Percentiles rank a stretch among this genome's conserved stretches.
Evolutionary conservation across 768 basidiomycete species (phyloP).

Genomic region (Tricholoma sp.): DNA sequence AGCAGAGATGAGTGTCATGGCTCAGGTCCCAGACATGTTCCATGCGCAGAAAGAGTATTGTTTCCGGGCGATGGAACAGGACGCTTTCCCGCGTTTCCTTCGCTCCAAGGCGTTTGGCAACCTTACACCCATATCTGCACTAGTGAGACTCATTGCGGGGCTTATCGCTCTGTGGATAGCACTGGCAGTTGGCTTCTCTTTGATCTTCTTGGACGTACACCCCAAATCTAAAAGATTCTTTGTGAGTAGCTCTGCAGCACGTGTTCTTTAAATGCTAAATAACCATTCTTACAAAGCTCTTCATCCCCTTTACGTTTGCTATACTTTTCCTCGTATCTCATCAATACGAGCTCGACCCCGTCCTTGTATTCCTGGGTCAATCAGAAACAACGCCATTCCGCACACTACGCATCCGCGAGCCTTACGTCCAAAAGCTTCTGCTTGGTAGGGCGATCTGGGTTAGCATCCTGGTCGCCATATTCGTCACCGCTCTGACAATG

Average conservation of each 20-base stretch:
- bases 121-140: constrained; percentile 84
- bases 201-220: constrained; percentile 89
- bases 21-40: constrained; percentile 94
- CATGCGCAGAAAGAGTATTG: constrained; percentile 97
- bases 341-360: constrained; percentile 95
- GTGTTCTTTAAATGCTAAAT: constrained; percentile 7
- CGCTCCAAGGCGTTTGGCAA: constrained; percentile 98
- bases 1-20: constrained; percentile 70
- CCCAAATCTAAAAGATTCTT: constrained; percentile 93
- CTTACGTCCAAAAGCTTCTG: constrained; percentile 89
- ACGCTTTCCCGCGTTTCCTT: constrained; percentile 90
- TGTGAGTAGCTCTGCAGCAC: constrained; percentile 51
- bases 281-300: constrained; percentile 53
- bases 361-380: constrained; percentile 89
- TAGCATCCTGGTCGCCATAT: constrained; percentile 66
- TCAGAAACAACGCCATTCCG: constrained; percentile 98
- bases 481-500: constrained; percentile 78
- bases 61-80: constrained; percentile 94
- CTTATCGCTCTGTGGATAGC: constrained; percentile 91
- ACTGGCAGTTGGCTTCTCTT: constrained; percentile 83
- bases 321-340: constrained; percentile 90
- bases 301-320: constrained; percentile 89
- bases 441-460: constrained; percentile 92
- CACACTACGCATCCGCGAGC: constrained; percentile 86
- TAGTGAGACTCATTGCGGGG: constrained; percentile 82